Evolutionary conservation across 495 filamentous ascomycete genomes (phyloP).

Genomic region (Neurospora sublineolata): DNA sequence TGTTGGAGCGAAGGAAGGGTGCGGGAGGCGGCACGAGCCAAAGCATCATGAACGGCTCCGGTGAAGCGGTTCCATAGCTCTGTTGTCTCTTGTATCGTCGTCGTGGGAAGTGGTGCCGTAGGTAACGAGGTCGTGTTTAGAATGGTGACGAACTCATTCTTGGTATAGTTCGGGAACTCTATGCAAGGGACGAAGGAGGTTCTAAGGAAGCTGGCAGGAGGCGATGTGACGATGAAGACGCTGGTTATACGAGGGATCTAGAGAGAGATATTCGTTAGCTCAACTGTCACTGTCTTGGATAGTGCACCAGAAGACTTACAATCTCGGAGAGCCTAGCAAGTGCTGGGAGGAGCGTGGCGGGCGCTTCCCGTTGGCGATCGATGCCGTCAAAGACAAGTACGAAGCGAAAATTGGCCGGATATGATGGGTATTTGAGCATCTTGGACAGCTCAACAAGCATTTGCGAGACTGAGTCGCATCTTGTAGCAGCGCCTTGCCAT

Average conservation of each 20-base stretch:
- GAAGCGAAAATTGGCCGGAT: constrained; percentile 38
- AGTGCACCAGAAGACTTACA: constrained; percentile 5
- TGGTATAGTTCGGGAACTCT: constrained; percentile 76
- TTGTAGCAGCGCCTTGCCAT: constrained; percentile 29
- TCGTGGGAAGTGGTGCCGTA: constrained; percentile 26
- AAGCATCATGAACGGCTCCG: constrained; percentile 59
- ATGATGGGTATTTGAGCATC: constrained; percentile 38
- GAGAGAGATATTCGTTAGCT: constrained; percentile 6
- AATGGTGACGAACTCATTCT: constrained; percentile 64
- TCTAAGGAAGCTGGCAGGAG: constrained; percentile 60
- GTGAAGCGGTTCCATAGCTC: constrained; percentile 76
- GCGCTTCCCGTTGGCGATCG: constrained; percentile 72
- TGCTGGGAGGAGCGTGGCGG: constrained; percentile 71
- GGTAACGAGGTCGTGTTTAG: constrained; percentile 36
- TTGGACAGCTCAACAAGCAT: constrained; percentile 58
- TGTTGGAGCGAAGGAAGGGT: constrained; percentile 50
- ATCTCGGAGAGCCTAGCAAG: constrained; percentile 25
- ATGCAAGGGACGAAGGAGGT: constrained; percentile 64
- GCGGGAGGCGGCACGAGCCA: constrained; percentile 52
- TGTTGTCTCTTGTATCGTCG: constrained; percentile 28
- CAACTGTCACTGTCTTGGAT: not conserved
- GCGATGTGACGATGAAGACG: constrained; percentile 65
- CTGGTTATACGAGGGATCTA: constrained; percentile 74
- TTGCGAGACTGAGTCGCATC: constrained; percentile 67
- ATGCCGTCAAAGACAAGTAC: constrained; percentile 86